Evolutionary conservation across 352 stramenopile species (phyloP).

Genomic region (Globisporangium canariense): DNA sequence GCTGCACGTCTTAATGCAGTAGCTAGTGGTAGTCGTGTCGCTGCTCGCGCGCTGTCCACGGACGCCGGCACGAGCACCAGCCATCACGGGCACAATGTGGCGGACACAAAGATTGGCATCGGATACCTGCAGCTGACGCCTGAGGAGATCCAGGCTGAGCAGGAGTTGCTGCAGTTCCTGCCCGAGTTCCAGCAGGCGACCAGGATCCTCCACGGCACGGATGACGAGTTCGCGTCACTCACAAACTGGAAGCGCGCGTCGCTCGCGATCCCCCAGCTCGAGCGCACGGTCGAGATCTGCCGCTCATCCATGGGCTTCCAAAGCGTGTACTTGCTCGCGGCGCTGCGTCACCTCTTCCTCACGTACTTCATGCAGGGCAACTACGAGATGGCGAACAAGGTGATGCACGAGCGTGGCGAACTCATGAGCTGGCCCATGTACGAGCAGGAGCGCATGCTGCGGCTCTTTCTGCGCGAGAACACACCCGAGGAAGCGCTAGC

Average conservation of each 20-base stretch:
- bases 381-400: slow-evolving; percentile 39
- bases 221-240: slow-evolving; percentile 31
- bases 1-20: neutral
- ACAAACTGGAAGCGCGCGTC: slow-evolving; percentile 48
- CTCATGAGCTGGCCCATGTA: slow-evolving; percentile 66
- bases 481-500: slow-evolving; percentile 34
- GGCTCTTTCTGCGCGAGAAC: slow-evolving; percentile 56
- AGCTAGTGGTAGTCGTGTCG: neutral
- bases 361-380: slow-evolving; percentile 69
- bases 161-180: slow-evolving; percentile 53
- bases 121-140: slow-evolving; percentile 56
- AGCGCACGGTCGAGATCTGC: slow-evolving; percentile 72
- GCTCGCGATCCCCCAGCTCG: slow-evolving; percentile 46
- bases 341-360: slow-evolving; percentile 54
- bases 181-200: slow-evolving; percentile 73
- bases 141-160: slow-evolving; percentile 64
- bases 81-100: slow-evolving; percentile 43
- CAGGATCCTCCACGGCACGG: slow-evolving; percentile 38
- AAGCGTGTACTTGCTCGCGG: slow-evolving; percentile 59
- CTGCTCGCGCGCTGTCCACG: slow-evolving; percentile 3
- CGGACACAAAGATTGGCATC: slow-evolving; percentile 58
- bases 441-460: slow-evolving; percentile 71
- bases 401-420: slow-evolving; percentile 66
- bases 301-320: slow-evolving; percentile 73
- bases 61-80: slow-evolving; percentile 22